These are phyloP conservation scores for Caloboletus inedulis DNA, from an alignment of 1,284 basidiomycete species.

Conservation along the genomic window DNA sequence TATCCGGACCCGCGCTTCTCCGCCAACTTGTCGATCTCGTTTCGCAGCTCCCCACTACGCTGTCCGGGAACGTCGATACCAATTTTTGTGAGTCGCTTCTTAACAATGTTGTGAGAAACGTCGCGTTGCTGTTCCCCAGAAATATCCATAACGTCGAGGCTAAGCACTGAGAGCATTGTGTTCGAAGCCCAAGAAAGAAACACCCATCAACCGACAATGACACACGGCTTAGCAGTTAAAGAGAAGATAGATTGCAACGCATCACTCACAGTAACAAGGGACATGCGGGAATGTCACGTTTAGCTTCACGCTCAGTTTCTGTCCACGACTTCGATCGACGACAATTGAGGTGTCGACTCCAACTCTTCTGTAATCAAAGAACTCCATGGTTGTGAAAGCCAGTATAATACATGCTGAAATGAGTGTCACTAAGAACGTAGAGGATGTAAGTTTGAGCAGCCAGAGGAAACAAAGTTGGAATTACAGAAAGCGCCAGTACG, in stretches of 20 bases:
- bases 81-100: constrained; percentile 69
- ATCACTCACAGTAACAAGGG: constrained; percentile 87
- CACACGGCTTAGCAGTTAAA: neutral
- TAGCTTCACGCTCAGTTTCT: constrained; percentile 89
- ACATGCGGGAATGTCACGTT: constrained; percentile 96
- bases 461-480: constrained; percentile 31
- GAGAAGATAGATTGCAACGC: neutral
- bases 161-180: constrained; percentile 64
- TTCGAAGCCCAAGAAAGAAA: neutral
- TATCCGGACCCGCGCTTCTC: constrained; percentile 62
- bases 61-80: constrained; percentile 62
- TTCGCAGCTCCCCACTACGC: constrained; percentile 66
- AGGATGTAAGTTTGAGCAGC: neutral
- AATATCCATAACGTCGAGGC: constrained; percentile 97
- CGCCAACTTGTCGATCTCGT: constrained; percentile 81
- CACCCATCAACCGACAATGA: neutral
- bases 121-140: constrained; percentile 93
- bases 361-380: constrained; percentile 90
- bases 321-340: constrained; percentile 92
- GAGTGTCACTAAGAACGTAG: constrained; percentile 71
- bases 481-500: constrained; percentile 86
- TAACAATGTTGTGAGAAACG: constrained; percentile 85
- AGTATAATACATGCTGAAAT: constrained; percentile 90
- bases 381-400: constrained; percentile 90
- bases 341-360: constrained; percentile 85